These are phyloP conservation scores for Neofusicoccum umdonicola DNA, from an alignment of 2,329 filamentous ascomycete species.

Conservation along the genomic window DNA sequence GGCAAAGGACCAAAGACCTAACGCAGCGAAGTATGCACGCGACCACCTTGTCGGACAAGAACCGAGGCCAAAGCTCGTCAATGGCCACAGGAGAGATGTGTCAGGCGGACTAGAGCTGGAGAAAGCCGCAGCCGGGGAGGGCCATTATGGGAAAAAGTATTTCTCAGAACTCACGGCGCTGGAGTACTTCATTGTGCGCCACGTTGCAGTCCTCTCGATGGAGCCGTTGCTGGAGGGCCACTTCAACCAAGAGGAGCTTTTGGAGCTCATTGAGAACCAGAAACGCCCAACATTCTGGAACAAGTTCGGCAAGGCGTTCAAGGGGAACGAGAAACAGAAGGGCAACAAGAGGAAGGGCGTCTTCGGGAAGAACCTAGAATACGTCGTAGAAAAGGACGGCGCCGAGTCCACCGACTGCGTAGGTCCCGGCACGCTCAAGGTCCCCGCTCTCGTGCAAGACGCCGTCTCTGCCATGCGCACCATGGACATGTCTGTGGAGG, in stretches of 20 bases:
- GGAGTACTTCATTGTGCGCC: constrained; percentile 96
- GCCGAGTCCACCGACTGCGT: constrained; percentile 98
- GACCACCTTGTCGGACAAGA: constrained; percentile 66
- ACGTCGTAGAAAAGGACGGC: constrained; percentile 87
- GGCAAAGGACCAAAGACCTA: constrained; percentile 82
- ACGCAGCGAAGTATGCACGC: constrained; percentile 72
- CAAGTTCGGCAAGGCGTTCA: constrained; percentile 91
- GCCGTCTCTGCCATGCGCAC: constrained; percentile 92
- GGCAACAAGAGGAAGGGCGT: constrained; percentile 86
- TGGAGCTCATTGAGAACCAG: constrained; percentile 81
- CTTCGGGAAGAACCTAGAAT: constrained; percentile 85
- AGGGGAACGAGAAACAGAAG: constrained; percentile 62
- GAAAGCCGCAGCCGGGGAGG: constrained; percentile 49
- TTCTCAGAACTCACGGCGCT: constrained; percentile 94
- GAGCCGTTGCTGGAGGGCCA: constrained; percentile 85
- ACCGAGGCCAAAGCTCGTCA: constrained; percentile 65
- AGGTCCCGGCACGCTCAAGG: constrained; percentile 82
- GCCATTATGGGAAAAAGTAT: constrained; percentile 67
- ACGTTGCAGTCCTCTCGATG: constrained; percentile 92
- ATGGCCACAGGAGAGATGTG: constrained; percentile 67
- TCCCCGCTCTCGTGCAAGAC: constrained; percentile 94
- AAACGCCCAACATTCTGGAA: constrained; percentile 96
- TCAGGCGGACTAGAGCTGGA: constrained; percentile 54
- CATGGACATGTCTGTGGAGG: constrained; percentile 98
- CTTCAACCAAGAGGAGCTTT: constrained; percentile 89